Evolutionary conservation across 495 filamentous ascomycete species (phyloP).

Genomic region (Aspergillus incahuasiensis): DNA sequence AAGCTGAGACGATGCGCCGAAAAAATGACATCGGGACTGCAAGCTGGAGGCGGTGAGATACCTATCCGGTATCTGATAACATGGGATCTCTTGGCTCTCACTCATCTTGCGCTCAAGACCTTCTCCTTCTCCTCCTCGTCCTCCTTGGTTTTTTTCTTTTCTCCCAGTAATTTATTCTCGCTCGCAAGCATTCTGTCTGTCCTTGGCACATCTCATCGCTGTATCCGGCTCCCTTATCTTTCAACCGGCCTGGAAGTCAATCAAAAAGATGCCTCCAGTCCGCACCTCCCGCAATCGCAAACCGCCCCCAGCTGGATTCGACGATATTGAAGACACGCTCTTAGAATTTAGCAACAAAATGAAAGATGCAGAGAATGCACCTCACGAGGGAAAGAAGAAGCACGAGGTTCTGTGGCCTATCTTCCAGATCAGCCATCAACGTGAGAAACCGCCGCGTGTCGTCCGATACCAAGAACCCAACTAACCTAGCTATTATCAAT

Average conservation of each 20-base stretch:
- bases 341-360: constrained; percentile 96
- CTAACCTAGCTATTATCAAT: neutral
- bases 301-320: constrained; percentile 90
- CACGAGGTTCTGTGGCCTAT: constrained; percentile 94
- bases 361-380: constrained; percentile 90
- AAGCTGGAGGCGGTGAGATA: neutral
- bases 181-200: too few relatives aligned
- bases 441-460: constrained; percentile 40
- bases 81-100: neutral
- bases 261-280: constrained; percentile 73
- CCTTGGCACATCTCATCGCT: too few relatives aligned
- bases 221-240: too few relatives aligned
- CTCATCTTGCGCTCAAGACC: neutral
- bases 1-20: neutral
- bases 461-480: neutral
- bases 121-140: too few relatives aligned
- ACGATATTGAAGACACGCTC: constrained; percentile 93
- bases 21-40: neutral
- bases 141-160: too few relatives aligned
- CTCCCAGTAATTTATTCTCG: too few relatives aligned
- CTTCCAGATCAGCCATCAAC: constrained; percentile 95
- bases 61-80: neutral
- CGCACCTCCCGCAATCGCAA: constrained; percentile 75
- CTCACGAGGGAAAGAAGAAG: constrained; percentile 72
- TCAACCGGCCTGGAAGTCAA: neutral